These are phyloP conservation scores for Verticillium tricorpus DNA, from an alignment of 2,329 filamentous ascomycete species.

Conservation along the genomic window DNA sequence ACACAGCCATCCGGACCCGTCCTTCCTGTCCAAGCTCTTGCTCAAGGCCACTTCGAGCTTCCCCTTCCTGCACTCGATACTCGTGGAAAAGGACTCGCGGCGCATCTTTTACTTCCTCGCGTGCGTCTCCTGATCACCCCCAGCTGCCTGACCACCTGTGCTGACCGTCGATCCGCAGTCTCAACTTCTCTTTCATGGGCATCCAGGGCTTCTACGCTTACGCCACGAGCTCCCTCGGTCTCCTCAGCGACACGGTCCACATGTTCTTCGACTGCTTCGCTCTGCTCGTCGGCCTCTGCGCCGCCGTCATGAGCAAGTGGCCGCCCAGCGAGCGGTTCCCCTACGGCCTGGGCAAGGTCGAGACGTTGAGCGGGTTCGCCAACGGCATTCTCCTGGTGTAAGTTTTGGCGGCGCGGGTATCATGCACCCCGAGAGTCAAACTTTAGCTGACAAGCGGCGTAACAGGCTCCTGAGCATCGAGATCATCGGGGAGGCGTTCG, in stretches of 20 bases:
- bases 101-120: constrained; percentile 97
- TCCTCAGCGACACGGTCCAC: constrained; percentile 97
- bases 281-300: constrained; percentile 82
- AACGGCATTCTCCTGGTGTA: constrained; percentile 93
- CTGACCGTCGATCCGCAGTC: constrained; percentile 40
- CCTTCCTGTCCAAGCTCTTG: constrained; percentile 66
- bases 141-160: background rate
- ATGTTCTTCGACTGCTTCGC: constrained; percentile 99
- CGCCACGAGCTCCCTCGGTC: constrained; percentile 83
- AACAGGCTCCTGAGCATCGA: constrained; percentile 84
- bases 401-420: constrained; percentile 22
- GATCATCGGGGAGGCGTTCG: constrained; percentile 91
- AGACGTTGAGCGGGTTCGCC: constrained; percentile 91
- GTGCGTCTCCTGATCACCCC: constrained; percentile 42
- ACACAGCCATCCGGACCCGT: constrained; percentile 45
- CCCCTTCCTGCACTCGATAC: constrained; percentile 78
- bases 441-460: background rate
- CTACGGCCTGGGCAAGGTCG: constrained; percentile 94
- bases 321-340: constrained; percentile 84
- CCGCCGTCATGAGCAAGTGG: constrained; percentile 95
- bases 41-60: constrained; percentile 65
- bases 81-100: constrained; percentile 87
- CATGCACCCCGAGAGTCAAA: background rate
- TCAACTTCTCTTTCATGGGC: constrained; percentile 94
- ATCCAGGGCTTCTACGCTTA: constrained; percentile 94